Base-by-base conservation (phyloP, 75 land plant genomes). In the Pinus taeda region DNA sequence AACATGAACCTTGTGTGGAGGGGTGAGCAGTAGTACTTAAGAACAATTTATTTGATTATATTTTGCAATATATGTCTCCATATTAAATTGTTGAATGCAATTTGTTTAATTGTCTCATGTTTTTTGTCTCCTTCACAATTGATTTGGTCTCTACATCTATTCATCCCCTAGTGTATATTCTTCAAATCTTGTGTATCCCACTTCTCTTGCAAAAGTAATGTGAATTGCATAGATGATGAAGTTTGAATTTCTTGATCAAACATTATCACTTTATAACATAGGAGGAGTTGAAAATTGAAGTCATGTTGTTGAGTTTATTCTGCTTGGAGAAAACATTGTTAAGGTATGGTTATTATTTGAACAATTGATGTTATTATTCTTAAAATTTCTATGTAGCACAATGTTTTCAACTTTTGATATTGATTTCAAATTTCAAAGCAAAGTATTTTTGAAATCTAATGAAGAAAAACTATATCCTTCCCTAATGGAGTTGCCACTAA, bases 1-100 rank as follows among this genome's bases (percentile, higher is more conserved):
- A 91, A 11, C 99, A 98, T 12, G 99, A 97, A 78, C 99, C 99
- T 77, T 97, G 93, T 85, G 99, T 97, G 59, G 99, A 97, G 82
- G 99, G 99, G 99, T 94, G 69, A 64, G 86, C 57, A 22, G 9
- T 74, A 73, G 77, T 29, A 22, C 24, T 74, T 18, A 45, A 21
- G 57, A 13, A 18, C 67, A 22, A 57, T n/a, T 57, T 57, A 22
- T 74, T 56, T 42, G 61, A 59, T 64, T 42, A 3, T 76, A 13
- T 17, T 11, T 17, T 2, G 14, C 42, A 37, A 39, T 65, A 2
- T 26, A 73, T 62, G 6, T 30, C 29, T 76, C 49, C 64, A 21
- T 29, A 21, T 59, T 29, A 59, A 76, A 15, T 21, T 62, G 39
- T 76, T 4, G 11, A 21, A 56, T 17, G 22, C 60, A 77, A 39